Conservation (phyloP, 257 asterid genomes). For the Nicotiana otophora region DNA sequence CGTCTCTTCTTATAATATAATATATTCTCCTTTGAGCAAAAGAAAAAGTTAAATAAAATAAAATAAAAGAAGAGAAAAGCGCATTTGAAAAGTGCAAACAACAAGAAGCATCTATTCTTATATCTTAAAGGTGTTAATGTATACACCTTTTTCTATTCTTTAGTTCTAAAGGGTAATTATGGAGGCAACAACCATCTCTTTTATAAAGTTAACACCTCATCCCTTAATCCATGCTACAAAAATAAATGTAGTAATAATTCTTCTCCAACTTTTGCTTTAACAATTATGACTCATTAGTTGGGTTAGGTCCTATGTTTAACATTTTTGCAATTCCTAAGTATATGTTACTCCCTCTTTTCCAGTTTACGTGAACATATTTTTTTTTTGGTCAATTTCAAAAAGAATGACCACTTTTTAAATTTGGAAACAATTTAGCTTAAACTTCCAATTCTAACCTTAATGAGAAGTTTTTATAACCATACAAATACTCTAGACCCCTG, state of each 20-base stretch:
- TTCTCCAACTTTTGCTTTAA: not conserved
- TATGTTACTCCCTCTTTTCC: not conserved
- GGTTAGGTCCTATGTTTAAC: not conserved
- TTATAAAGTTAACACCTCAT: not conserved
- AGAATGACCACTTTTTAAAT: too few species aligned
- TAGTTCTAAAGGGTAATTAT: not conserved
- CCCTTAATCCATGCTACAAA: not conserved
- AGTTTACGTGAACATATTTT: too few species aligned
- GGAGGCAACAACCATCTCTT: not conserved
- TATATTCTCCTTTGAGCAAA: not conserved
- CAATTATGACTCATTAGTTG: constrained; percentile 6
- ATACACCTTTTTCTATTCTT: not conserved
- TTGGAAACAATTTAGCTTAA: too few species aligned
- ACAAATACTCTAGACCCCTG: too few species aligned
- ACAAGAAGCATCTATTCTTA: constrained; percentile 1
- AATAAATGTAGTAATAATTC: not conserved
- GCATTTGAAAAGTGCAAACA: not conserved
- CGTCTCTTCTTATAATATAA: not conserved
- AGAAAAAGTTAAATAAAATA: not conserved
- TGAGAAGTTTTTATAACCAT: too few species aligned
- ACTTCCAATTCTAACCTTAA: too few species aligned
- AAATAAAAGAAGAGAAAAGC: not conserved
- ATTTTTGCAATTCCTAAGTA: not conserved
- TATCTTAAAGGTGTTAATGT: not conserved
- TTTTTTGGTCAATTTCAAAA: too few species aligned